Percentiles rank a stretch among this genome's conserved stretches.
Evolutionary conservation across 768 basidiomycete species (phyloP).

Genomic region (Trametes coccinea): DNA sequence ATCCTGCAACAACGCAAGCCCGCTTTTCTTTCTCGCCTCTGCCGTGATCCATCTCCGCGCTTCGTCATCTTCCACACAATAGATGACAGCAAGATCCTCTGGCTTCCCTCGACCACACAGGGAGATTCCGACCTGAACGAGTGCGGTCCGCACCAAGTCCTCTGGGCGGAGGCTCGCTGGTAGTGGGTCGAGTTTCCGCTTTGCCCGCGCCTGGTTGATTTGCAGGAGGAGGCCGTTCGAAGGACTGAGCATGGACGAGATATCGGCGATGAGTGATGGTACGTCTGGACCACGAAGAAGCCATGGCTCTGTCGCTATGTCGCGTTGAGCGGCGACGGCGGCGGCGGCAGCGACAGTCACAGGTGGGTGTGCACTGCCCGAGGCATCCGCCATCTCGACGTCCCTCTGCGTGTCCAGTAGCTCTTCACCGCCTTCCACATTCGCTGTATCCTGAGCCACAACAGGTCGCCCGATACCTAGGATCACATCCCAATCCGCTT

Average conservation of each 20-base stretch:
- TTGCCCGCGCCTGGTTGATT: constrained; percentile 60
- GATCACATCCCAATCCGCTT: constrained; percentile 71
- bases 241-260: constrained; percentile 40
- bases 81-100: constrained; percentile 73
- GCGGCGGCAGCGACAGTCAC: not conserved
- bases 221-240: constrained; percentile 48
- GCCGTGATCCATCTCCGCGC: constrained; percentile 48
- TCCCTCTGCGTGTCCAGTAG: constrained; percentile 64
- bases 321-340: too few relatives aligned
- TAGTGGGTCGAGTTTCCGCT: constrained; percentile 49
- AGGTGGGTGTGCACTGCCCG: not conserved
- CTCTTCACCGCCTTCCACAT: constrained; percentile 23
- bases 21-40: constrained; percentile 29
- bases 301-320: constrained; percentile 52
- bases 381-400: constrained; percentile 20
- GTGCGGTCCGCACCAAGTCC: constrained; percentile 55
- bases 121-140: constrained; percentile 65
- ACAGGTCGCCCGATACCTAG: constrained; percentile 45
- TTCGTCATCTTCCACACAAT: constrained; percentile 58
- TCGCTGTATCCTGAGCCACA: constrained; percentile 3
- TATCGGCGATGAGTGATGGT: constrained; percentile 45
- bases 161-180: constrained; percentile 36
- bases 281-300: constrained; percentile 62
- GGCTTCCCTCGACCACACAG: constrained; percentile 72
- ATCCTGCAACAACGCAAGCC: constrained; percentile 16